Conservation (phyloP, 306 rosid species). For the Lithocarpus polystachyus region DNA sequence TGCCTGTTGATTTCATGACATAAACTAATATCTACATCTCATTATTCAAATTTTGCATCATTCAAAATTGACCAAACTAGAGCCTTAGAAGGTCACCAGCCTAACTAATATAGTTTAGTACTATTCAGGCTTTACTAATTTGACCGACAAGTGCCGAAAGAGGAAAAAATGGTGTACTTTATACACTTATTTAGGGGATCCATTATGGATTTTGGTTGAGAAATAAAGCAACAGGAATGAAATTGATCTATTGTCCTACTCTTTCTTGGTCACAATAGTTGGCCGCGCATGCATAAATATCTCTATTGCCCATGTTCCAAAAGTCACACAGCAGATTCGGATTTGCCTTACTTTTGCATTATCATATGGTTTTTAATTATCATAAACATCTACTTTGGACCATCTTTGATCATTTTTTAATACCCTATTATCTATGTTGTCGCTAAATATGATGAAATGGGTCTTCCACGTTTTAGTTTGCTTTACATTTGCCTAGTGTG, state of each 20-base stretch:
- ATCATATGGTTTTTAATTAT: background rate
- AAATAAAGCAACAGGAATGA: background rate
- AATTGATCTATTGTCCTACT: background rate
- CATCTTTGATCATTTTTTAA: background rate
- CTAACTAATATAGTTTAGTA: background rate
- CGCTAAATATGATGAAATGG: background rate
- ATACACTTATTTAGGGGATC: background rate
- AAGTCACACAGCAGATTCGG: slow-evolving; percentile 5
- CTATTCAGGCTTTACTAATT: background rate
- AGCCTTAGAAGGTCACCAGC: background rate
- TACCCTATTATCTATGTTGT: background rate
- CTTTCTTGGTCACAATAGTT: background rate
- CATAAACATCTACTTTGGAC: slow-evolving; percentile 5
- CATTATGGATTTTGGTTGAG: background rate
- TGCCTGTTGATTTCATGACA: background rate
- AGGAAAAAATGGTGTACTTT: background rate
- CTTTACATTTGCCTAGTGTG: background rate
- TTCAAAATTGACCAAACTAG: background rate
- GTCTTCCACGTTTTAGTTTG: background rate
- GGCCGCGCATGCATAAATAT: slow-evolving; percentile 13
- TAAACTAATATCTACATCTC: too few species aligned
- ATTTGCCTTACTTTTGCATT: slow-evolving; percentile 14
- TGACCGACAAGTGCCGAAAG: slow-evolving; percentile 21
- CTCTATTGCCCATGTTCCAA: slow-evolving; percentile 19
- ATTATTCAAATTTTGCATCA: background rate